Conservation (phyloP, 2,329 filamentous ascomycete genomes). For the Thielaviopsis euricoi region DNA sequence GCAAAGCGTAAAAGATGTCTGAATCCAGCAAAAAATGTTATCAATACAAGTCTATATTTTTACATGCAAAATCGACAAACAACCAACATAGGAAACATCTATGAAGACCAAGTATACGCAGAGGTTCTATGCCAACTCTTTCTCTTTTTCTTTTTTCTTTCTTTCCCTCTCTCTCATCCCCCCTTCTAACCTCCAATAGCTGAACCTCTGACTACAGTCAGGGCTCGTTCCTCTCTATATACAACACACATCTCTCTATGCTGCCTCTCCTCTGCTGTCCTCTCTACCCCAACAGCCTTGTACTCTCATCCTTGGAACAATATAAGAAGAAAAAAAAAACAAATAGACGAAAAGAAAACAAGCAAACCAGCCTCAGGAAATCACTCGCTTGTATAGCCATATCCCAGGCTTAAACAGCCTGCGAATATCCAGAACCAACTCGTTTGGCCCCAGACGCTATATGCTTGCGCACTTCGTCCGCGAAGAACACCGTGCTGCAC, state of each 20-base stretch:
- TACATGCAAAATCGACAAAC: background rate
- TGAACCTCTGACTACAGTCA: background rate
- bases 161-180: background rate
- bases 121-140: background rate
- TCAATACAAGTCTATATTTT: background rate
- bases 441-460: conserved; percentile 42
- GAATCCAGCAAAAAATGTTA: background rate
- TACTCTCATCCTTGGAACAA: background rate
- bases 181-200: background rate
- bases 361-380: background rate
- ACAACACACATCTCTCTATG: background rate
- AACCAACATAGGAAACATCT: background rate
- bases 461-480: conserved; percentile 80
- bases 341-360: conserved; percentile 3
- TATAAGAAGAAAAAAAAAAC: background rate
- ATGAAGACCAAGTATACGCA: background rate
- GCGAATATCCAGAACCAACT: conserved; percentile 36
- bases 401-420: conserved; percentile 7
- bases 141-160: background rate
- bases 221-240: background rate
- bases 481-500: conserved; percentile 88
- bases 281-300: background rate
- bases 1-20: too few species aligned
- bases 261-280: too few species aligned
- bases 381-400: background rate